Base-by-base conservation (phyloP, 192 early-diverging fungal species). In the Rhizophagus prolifer region DNA sequence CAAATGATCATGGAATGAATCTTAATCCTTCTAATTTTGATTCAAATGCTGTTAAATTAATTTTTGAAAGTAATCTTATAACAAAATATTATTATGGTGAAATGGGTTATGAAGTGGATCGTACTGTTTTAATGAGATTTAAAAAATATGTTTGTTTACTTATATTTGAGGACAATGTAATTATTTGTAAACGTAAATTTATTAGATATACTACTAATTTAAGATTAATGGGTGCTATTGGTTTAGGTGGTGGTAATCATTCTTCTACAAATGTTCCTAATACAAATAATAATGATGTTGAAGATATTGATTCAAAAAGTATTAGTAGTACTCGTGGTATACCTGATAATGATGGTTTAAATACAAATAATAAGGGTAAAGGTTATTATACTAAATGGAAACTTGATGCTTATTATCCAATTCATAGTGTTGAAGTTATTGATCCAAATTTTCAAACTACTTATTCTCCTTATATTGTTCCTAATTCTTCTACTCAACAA, bases 311-410 rank as follows among this genome's bases (percentile, higher is more conserved):
- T 74, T 82, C 82, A 67, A 81, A 80, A 68, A 83, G 85, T 25
- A 78, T 90, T 44, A 83, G 78, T 62, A 89, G 88, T 58, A 85
- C 86, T 25, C 58, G 73, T 46, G 73, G 58, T 25, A 25, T 46
- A 12, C 1, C 34, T 19, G 73, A 75, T 25, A 75, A 41, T 63
- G 73, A 75, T 50, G 84, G 86, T 80, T 68, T 78, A 19, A 77
- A 80, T 12, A 79, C 82, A 58, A 82, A 85, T 38, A 38, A 38
- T 25, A 81, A 83, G 41, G 84, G 87, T 30, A 85, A 86, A 65
- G 90, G 90, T 9, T 90, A 91, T 77, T 91, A 85, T 81, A 90
- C 89, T 54, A 90, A 90, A 81, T 91, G 90, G 90, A 90, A 91
- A 81, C 86, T 85, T 75, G 88, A 89, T 58, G 85, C 89, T 23